A percentile compares a stretch with the other conserved stretches of the same genome.
Evolutionary conservation across 495 filamentous ascomycete genomes (phyloP).

Genomic region (Xylaria nigripes): DNA sequence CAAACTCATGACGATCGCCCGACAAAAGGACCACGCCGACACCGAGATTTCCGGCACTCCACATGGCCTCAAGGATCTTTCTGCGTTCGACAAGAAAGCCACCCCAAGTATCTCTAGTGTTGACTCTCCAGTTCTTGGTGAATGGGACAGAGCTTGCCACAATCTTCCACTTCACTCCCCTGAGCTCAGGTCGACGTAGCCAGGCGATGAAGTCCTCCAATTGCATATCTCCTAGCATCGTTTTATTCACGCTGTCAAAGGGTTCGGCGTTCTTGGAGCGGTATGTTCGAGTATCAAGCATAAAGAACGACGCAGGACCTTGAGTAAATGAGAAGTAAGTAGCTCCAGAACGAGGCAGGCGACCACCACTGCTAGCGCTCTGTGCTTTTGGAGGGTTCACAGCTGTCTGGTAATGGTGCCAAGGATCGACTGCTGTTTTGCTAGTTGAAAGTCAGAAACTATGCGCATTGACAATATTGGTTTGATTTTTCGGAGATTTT

Average conservation of each 20-base stretch:
- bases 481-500: background rate
- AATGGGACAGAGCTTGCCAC: slow-evolving; percentile 82
- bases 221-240: slow-evolving; percentile 78
- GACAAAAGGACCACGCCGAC: slow-evolving; percentile 76
- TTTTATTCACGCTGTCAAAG: slow-evolving; percentile 52
- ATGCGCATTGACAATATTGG: slow-evolving; percentile 43
- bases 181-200: slow-evolving; percentile 57
- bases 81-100: slow-evolving; percentile 75
- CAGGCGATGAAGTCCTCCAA: slow-evolving; percentile 70
- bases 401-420: slow-evolving; percentile 71
- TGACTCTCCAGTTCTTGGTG: slow-evolving; percentile 91
- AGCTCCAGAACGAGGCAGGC: slow-evolving; percentile 36
- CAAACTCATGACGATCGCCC: slow-evolving; percentile 93
- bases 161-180: slow-evolving; percentile 87
- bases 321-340: slow-evolving; percentile 84
- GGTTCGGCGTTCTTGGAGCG: slow-evolving; percentile 51
- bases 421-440: slow-evolving; percentile 72
- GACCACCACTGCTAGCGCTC: slow-evolving; percentile 26
- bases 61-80: slow-evolving; percentile 80
- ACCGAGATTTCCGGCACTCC: slow-evolving; percentile 64
- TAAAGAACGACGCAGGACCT: slow-evolving; percentile 87
- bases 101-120: slow-evolving; percentile 82
- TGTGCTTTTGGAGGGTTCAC: slow-evolving; percentile 67
- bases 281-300: slow-evolving; percentile 87
- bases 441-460: background rate